phyloP scores from a whole-genome alignment of 2,329 filamentous ascomycete genomes.

The Colletotrichum cuscutae region DNA sequence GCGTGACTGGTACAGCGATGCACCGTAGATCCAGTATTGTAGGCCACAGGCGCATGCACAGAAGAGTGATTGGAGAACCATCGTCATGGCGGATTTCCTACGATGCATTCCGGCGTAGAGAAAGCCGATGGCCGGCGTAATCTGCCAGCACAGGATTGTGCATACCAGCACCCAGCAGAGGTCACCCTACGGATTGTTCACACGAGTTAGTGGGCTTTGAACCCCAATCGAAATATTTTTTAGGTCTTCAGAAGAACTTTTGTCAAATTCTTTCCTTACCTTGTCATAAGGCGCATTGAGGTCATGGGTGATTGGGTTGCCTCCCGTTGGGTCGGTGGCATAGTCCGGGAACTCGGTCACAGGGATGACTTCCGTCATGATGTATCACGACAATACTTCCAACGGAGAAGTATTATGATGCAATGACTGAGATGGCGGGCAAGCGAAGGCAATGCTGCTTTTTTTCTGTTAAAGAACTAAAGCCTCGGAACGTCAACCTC shows the following conservation, averaged over 20 bases:
- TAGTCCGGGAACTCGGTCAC: constrained; percentile 55
- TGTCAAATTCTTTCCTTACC: constrained; percentile 28
- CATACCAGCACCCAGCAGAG: constrained; percentile 54
- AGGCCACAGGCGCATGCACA: constrained; percentile 56
- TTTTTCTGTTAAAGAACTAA: constrained; percentile 1
- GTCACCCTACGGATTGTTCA: constrained; percentile 45
- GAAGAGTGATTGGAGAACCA: constrained; percentile 59
- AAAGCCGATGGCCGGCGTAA: constrained; percentile 52
- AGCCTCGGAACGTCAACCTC: background rate
- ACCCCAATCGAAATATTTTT: fast-evolving
- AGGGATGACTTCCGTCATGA: constrained; percentile 30
- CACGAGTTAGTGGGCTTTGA: background rate
- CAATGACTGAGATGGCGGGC: background rate
- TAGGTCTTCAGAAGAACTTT: too few species aligned
- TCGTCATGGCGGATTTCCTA: constrained; percentile 52
- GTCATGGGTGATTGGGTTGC: constrained; percentile 55
- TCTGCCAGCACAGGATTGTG: constrained; percentile 50
- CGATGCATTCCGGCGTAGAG: constrained; percentile 52
- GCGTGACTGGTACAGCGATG: constrained; percentile 52
- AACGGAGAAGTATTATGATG: background rate
- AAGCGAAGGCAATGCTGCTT: background rate
- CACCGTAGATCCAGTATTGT: constrained; percentile 59
- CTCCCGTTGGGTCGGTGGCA: constrained; percentile 49
- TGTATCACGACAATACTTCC: background rate
- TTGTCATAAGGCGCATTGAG: constrained; percentile 57